Evolutionary conservation across 352 stramenopile genomes (phyloP), one percentile per base, ranked within the genome.

Genomic region (Phytophthora agathidicida): DNA sequence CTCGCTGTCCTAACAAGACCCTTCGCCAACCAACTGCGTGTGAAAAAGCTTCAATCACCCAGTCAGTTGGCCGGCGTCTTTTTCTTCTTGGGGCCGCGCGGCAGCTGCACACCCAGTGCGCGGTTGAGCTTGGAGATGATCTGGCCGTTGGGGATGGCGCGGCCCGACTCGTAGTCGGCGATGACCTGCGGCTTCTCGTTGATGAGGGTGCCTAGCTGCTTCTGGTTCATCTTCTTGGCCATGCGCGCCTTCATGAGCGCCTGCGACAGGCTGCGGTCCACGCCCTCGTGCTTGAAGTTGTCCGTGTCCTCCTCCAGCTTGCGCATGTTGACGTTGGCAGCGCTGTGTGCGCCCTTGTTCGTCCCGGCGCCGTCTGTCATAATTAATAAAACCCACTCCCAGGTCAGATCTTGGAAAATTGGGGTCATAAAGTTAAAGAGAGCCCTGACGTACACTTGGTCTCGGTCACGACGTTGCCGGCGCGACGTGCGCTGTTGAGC

Each of bases 211-310:
- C 93, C 97, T 36, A 99, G 79, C 55, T 98, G 87, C 71, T 99
- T 99, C 84, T 99, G 97, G 19, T 96, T 98, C 91, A 99, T 97
- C 79, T 99, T 98, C 77, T 99, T 99, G 13, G 91, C 96, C 53
- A 86, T 95, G 13, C 97, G 93, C 17, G 96, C 97, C 74, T 99
- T 96, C 77, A 96, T 91, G 20, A 99, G 91, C 13, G 95, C 91
- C 73, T 99, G 83, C 36, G 87, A 92, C 17, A 97, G 68, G 27
- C 73, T 93, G 53, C 83, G 84, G 68, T 97, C 88, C 39, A 96
- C 89, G 2, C 75, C 79, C 19, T 91, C 81, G 48, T 89, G 86
- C 70, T 96, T 96, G 59, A 97, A 96, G 52, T 80, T 88, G 52
- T 98, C 91, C 50, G 79, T 83, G 48, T 96, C 86, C 42, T 97